Conservation (phyloP, 2,329 filamentous ascomycete genomes). For the Emergomyces orientalis region DNA sequence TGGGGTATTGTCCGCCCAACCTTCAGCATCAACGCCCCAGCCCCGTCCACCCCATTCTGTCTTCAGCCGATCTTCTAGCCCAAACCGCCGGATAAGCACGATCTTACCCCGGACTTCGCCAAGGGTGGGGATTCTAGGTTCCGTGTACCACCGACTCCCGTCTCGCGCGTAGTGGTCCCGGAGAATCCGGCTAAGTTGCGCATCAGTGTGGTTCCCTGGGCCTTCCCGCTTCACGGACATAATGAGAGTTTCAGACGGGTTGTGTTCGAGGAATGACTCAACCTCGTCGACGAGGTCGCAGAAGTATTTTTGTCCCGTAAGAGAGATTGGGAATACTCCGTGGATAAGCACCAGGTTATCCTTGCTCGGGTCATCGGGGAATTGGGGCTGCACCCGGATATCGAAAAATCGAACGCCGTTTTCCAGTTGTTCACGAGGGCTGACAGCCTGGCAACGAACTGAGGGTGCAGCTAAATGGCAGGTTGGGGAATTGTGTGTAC, state of each 20-base stretch:
- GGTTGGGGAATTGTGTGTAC: slow-evolving; percentile 91
- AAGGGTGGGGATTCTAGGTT: slow-evolving; percentile 65
- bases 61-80: slow-evolving; percentile 44
- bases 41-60: slow-evolving; percentile 41
- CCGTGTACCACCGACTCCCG: slow-evolving; percentile 65
- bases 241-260: slow-evolving; percentile 74
- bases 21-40: slow-evolving; percentile 50
- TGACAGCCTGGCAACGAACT: slow-evolving; percentile 82
- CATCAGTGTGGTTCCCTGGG: slow-evolving; percentile 66
- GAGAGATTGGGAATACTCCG: slow-evolving; percentile 75
- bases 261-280: slow-evolving; percentile 63
- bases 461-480: slow-evolving; percentile 77
- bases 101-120: slow-evolving; percentile 73
- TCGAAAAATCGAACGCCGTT: slow-evolving; percentile 95
- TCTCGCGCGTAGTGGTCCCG: slow-evolving; percentile 56
- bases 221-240: slow-evolving; percentile 89
- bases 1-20: slow-evolving; percentile 83
- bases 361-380: slow-evolving; percentile 47
- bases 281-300: slow-evolving; percentile 60
- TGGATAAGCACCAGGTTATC: slow-evolving; percentile 76
- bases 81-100: slow-evolving; percentile 74
- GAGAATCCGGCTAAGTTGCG: slow-evolving; percentile 66
- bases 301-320: slow-evolving; percentile 74
- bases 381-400: slow-evolving; percentile 64
- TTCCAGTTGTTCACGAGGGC: slow-evolving; percentile 65